Conservation (phyloP, 2,329 filamentous ascomycete genomes). For the Stagonosporopsis vannaccii region DNA sequence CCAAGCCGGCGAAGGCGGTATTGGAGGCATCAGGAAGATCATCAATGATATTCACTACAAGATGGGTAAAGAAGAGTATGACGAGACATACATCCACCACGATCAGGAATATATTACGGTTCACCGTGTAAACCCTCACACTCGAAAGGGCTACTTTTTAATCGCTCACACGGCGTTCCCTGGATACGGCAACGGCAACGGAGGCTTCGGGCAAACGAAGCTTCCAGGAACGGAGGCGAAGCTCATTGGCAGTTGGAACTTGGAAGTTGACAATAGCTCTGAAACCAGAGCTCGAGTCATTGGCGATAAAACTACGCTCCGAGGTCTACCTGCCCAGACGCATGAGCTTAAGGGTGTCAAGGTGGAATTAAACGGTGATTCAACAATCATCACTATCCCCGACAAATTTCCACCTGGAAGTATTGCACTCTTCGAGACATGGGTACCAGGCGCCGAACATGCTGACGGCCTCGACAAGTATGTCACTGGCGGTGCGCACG, state of each 20-base stretch:
- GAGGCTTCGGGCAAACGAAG: conserved; percentile 78
- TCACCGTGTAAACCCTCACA: conserved; percentile 90
- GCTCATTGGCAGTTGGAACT: conserved; percentile 87
- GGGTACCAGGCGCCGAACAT: conserved; percentile 88
- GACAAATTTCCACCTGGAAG: conserved; percentile 90
- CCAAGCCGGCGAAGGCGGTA: conserved; percentile 79
- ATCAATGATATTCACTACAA: conserved; percentile 93
- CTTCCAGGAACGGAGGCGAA: conserved; percentile 85
- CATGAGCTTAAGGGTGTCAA: conserved; percentile 75
- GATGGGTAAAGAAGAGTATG: conserved; percentile 94
- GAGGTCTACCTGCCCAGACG: conserved; percentile 84
- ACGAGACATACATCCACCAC: conserved; percentile 96
- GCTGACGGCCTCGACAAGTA: conserved; percentile 83
- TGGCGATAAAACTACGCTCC: conserved; percentile 74
- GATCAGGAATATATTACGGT: conserved; percentile 96
- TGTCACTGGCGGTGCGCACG: conserved; percentile 80
- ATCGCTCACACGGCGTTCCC: conserved; percentile 97
- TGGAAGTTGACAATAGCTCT: conserved; percentile 83
- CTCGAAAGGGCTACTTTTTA: conserved; percentile 90
- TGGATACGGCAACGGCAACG: conserved; percentile 85
- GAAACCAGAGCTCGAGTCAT: conserved; percentile 71
- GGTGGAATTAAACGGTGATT: conserved; percentile 74
- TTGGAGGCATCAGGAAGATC: conserved; percentile 88
- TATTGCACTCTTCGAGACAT: conserved; percentile 94
- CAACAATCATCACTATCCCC: conserved; percentile 80